Conservation (phyloP, 164 flowering plant genomes). For the Platanus orientalis region DNA sequence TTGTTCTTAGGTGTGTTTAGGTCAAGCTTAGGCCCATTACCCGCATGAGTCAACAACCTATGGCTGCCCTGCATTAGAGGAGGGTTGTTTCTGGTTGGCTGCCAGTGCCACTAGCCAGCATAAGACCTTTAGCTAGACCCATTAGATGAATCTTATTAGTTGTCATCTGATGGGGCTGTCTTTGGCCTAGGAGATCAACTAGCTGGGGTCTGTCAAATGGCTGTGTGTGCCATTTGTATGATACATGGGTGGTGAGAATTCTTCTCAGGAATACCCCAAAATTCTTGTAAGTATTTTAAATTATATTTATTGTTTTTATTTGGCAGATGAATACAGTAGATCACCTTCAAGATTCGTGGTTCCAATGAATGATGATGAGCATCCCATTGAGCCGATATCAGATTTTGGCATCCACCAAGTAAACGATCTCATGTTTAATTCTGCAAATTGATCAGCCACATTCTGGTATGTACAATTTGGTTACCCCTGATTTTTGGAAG, state of each 20-base stretch:
- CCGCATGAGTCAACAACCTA: no score
- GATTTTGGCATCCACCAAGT: conserved; percentile 56
- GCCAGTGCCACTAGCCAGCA: no score
- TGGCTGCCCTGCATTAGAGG: no score
- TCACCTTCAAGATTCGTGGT: conserved; percentile 32
- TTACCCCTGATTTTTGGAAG: background rate
- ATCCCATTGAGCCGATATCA: conserved; percentile 64
- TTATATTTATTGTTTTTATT: background rate
- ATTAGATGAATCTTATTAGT: no score
- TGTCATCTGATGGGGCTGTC: no score
- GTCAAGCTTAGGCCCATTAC: no score
- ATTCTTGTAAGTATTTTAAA: background rate
- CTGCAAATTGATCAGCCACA: conserved; percentile 2
- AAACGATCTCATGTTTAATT: conserved; percentile 52
- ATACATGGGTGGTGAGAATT: background rate
- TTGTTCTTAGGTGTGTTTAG: no score
- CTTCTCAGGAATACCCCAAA: background rate
- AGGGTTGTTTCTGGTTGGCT: no score
- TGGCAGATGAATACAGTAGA: conserved; percentile 70
- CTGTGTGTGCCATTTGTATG: no score
- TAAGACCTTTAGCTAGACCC: no score
- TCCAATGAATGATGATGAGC: conserved; percentile 42
- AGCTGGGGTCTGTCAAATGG: no score
- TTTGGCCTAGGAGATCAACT: no score
- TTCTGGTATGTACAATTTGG: background rate